These are phyloP conservation scores for Nitzschia sp. DNA, from an alignment of 108 stramenopile genomes.

Conservation along the genomic window DNA sequence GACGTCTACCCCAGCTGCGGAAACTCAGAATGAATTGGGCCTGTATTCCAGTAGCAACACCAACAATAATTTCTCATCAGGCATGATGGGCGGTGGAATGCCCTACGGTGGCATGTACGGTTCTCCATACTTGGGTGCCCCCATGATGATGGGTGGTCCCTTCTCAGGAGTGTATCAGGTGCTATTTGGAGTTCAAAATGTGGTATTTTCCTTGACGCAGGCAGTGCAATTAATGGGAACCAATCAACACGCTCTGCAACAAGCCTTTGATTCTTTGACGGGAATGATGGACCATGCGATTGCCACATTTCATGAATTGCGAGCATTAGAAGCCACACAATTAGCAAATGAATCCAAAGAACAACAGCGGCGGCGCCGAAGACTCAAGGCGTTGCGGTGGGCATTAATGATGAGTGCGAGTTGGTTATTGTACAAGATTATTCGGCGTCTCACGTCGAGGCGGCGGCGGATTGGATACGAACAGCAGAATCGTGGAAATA, in stretches of 20 bases:
- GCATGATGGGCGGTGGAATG: conserved; percentile 16
- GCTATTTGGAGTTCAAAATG: conserved; percentile 74
- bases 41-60: no score
- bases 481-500: no score
- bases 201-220: conserved; percentile 80
- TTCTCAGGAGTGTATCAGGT: conserved; percentile 67
- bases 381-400: conserved; percentile 76
- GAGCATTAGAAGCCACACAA: conserved; percentile 41
- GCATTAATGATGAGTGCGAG: conserved; percentile 55
- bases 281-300: conserved; percentile 79
- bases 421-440: conserved; percentile 57
- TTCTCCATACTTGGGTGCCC: conserved; percentile 46
- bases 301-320: conserved; percentile 60
- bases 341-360: conserved; percentile 38
- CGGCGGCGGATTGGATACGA: conserved; percentile 22
- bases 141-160: conserved; percentile 41
- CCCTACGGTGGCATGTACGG: conserved; percentile 36
- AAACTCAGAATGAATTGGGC: no score
- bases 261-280: conserved; percentile 62
- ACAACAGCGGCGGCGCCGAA: conserved; percentile 43
- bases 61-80: no score
- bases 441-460: conserved; percentile 39
- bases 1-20: no score
- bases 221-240: conserved; percentile 83
- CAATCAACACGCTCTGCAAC: conserved; percentile 80